These are phyloP conservation scores for Ophiobolus disseminans DNA, from an alignment of 2,329 filamentous ascomycete genomes.

Conservation along the genomic window DNA sequence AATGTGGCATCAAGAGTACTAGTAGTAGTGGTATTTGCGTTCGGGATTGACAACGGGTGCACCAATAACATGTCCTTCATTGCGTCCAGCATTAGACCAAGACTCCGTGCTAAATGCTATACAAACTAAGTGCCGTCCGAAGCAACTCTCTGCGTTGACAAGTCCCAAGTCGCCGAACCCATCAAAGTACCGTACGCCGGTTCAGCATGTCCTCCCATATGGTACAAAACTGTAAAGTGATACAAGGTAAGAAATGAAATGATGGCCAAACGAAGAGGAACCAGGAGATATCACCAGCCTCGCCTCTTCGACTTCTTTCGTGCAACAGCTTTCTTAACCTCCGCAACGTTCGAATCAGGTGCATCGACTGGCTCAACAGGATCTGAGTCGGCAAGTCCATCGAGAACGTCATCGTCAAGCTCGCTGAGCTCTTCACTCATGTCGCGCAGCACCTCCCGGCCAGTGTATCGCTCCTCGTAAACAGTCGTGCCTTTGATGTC, in stretches of 20 bases:
- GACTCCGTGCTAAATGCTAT: slow-evolving; percentile 30
- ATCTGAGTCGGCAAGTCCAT: slow-evolving; percentile 59
- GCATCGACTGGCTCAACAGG: slow-evolving; percentile 35
- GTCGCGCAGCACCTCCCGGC: slow-evolving; percentile 71
- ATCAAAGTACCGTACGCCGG: slow-evolving; percentile 20
- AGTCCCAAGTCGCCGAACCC: not conserved
- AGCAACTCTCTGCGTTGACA: slow-evolving; percentile 6
- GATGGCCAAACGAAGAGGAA: slow-evolving; percentile 12
- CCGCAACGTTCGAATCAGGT: slow-evolving; percentile 31
- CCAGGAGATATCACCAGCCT: slow-evolving; percentile 24
- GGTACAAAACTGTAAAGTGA: slow-evolving; percentile 26
- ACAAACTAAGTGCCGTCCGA: slow-evolving; percentile 10
- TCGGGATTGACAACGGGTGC: too few species aligned
- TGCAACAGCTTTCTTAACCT: slow-evolving; percentile 36
- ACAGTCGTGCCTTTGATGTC: slow-evolving; percentile 81
- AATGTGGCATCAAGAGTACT: too few species aligned
- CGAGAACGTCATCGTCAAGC: slow-evolving; percentile 87
- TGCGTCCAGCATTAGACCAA: slow-evolving; percentile 8
- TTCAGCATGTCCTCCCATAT: slow-evolving; percentile 22
- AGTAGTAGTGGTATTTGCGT: too few species aligned
- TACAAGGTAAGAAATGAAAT: slow-evolving; percentile 19
- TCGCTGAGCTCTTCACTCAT: slow-evolving; percentile 91
- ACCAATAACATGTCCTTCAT: slow-evolving; percentile 10
- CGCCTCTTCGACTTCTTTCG: slow-evolving; percentile 42
- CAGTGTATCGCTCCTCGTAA: slow-evolving; percentile 74